These are phyloP conservation scores for Crithidia fasciculata DNA, from an alignment of 208 protist genomes.

Conservation along the genomic window DNA sequence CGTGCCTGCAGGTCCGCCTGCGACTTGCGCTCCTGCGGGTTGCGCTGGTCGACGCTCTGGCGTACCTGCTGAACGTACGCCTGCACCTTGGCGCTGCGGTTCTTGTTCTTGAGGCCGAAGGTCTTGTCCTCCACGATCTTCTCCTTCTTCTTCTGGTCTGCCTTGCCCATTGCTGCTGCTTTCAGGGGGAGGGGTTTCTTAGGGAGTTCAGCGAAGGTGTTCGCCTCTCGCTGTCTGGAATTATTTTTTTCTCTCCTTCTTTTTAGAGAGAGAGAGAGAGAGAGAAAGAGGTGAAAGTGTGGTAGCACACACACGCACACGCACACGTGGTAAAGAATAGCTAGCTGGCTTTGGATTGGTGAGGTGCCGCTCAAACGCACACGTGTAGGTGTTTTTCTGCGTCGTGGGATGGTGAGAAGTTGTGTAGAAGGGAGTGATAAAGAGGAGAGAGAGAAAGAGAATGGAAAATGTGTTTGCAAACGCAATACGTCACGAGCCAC, in stretches of 20 bases:
- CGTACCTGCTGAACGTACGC: slow-evolving; percentile 80
- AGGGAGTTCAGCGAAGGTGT: not conserved
- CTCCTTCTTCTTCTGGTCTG: slow-evolving; percentile 86
- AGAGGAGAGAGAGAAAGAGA: too few species aligned
- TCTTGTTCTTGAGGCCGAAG: slow-evolving; percentile 95
- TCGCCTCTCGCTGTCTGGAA: not conserved
- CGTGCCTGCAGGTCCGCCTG: slow-evolving; percentile 71
- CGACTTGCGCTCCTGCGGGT: slow-evolving; percentile 74
- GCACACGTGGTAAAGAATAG: too few species aligned
- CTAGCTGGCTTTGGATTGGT: too few species aligned
- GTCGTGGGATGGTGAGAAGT: too few species aligned
- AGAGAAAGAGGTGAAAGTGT: not conserved
- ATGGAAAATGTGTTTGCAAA: too few species aligned
- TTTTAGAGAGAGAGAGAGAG: not conserved
- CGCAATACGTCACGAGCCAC: not conserved
- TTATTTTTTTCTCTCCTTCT: not conserved
- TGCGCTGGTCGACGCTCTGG: slow-evolving; percentile 66
- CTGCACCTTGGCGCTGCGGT: slow-evolving; percentile 91
- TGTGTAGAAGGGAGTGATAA: too few species aligned
- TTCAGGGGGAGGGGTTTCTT: not conserved
- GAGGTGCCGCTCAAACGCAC: too few species aligned
- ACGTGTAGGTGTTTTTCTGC: too few species aligned
- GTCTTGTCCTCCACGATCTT: slow-evolving; percentile 94
- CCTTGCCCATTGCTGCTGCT: slow-evolving; percentile 48
- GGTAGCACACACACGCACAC: too few species aligned